phyloP scores from a whole-genome alignment of 495 filamentous ascomycete genomes.

The Podospora sp. region DNA sequence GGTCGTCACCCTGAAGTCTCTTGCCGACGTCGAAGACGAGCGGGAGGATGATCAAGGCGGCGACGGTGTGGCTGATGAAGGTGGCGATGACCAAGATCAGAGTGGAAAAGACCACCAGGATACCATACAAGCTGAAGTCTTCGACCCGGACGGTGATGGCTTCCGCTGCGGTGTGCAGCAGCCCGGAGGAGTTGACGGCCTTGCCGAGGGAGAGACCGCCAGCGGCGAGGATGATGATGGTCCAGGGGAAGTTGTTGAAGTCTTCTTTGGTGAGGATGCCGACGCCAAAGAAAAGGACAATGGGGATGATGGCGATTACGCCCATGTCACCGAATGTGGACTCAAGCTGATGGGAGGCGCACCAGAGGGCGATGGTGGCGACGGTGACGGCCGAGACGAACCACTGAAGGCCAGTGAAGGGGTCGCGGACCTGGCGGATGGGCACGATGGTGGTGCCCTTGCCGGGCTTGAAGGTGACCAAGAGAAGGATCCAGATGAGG shows the following conservation, averaged over 20 bases:
- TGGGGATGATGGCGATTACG: constrained; percentile 93
- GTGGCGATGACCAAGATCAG: constrained; percentile 93
- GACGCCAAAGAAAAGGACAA: constrained; percentile 94
- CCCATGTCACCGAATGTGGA: constrained; percentile 94
- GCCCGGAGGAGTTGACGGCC: constrained; percentile 87
- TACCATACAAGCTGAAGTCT: constrained; percentile 80
- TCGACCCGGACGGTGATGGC: constrained; percentile 73
- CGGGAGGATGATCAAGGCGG: constrained; percentile 91
- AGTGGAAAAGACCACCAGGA: constrained; percentile 81
- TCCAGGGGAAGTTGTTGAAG: constrained; percentile 99
- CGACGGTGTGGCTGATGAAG: constrained; percentile 97
- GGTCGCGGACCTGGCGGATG: constrained; percentile 83
- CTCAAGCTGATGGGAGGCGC: constrained; percentile 85
- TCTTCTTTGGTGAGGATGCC: constrained; percentile 98
- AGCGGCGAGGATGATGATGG: constrained; percentile 97
- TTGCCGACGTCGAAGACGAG: constrained; percentile 84
- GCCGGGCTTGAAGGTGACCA: constrained; percentile 81
- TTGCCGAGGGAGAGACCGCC: constrained; percentile 92
- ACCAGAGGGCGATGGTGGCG: constrained; percentile 90
- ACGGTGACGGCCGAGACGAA: constrained; percentile 87
- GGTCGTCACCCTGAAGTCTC: constrained; percentile 67
- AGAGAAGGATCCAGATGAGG: constrained; percentile 84
- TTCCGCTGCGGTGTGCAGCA: constrained; percentile 85
- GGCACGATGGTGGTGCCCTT: constrained; percentile 88
- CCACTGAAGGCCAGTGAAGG: constrained; percentile 86